Evolutionary conservation across 306 rosid genomes (phyloP).

Genomic region (Medicago truncatula): DNA sequence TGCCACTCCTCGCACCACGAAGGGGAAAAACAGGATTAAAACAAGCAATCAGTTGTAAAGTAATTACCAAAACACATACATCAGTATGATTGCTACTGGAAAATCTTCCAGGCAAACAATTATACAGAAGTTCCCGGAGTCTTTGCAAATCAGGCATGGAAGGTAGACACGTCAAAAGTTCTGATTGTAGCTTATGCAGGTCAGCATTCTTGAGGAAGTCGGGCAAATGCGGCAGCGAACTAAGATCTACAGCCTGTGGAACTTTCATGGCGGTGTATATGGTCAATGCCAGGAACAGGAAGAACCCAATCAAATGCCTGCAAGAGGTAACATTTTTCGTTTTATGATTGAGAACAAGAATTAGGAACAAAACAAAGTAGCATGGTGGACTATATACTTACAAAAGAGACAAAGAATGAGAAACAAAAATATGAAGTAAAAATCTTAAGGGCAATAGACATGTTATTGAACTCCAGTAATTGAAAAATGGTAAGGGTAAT

Average conservation of each 20-base stretch:
- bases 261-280: slow-evolving; percentile 84
- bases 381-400: slow-evolving; percentile 16
- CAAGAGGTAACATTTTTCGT: slow-evolving; percentile 38
- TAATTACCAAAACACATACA: slow-evolving; percentile 80
- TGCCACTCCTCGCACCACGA: slow-evolving; percentile 7
- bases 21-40: not conserved
- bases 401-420: slow-evolving; percentile 14
- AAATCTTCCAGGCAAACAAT: slow-evolving; percentile 86
- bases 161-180: slow-evolving; percentile 80
- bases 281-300: slow-evolving; percentile 89
- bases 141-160: slow-evolving; percentile 75
- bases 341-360: slow-evolving; percentile 21
- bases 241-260: slow-evolving; percentile 83
- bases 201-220: slow-evolving; percentile 73
- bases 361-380: not conserved
- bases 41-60: slow-evolving; percentile 23
- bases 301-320: slow-evolving; percentile 98
- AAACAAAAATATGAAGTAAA: slow-evolving; percentile 28
- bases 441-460: slow-evolving; percentile 21
- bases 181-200: slow-evolving; percentile 74
- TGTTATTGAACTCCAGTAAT: slow-evolving; percentile 8
- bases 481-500: not conserved
- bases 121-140: slow-evolving; percentile 70
- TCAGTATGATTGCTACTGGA: slow-evolving; percentile 77
- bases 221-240: slow-evolving; percentile 69